These are phyloP conservation scores for Hamamelis virginiana DNA, from an alignment of 164 flowering plant genomes.

Conservation along the genomic window DNA sequence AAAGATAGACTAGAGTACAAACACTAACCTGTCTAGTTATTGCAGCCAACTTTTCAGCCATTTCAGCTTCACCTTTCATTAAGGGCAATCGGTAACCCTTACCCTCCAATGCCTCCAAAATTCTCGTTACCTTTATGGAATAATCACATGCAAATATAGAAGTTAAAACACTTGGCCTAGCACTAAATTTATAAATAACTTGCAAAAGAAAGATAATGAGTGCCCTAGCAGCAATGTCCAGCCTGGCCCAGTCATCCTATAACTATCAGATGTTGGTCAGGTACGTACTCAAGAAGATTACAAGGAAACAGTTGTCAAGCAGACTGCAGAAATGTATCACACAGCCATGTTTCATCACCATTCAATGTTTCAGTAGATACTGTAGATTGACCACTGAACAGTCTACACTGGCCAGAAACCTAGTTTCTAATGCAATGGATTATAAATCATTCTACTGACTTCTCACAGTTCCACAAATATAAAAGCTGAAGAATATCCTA, in stretches of 20 bases:
- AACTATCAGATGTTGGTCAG: not conserved
- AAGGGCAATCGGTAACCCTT: slow-evolving; percentile 85
- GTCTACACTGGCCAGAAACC: not conserved
- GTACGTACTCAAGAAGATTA: not conserved
- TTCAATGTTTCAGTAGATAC: not conserved
- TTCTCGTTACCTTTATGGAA: slow-evolving; percentile 71
- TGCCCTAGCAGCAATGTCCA: not conserved
- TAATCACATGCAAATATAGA: not conserved
- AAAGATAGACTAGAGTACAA: slow-evolving; percentile 1
- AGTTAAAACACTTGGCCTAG: not conserved
- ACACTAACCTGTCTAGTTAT: slow-evolving; percentile 73
- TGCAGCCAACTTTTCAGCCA: slow-evolving; percentile 85
- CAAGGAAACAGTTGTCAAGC: not conserved
- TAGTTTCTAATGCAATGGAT: not conserved
- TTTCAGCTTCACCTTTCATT: slow-evolving; percentile 84
- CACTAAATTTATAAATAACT: not conserved
- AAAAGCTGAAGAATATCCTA: slow-evolving; percentile 21
- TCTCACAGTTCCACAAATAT: not conserved
- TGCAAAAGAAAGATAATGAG: not conserved
- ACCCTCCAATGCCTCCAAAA: slow-evolving; percentile 87
- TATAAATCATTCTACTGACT: not conserved
- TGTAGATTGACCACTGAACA: not conserved
- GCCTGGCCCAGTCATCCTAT: not conserved
- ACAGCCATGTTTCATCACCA: not conserved
- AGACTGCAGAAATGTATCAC: not conserved